phyloP scores from a whole-genome alignment of 345 rosid species.

The Populus nigra region DNA sequence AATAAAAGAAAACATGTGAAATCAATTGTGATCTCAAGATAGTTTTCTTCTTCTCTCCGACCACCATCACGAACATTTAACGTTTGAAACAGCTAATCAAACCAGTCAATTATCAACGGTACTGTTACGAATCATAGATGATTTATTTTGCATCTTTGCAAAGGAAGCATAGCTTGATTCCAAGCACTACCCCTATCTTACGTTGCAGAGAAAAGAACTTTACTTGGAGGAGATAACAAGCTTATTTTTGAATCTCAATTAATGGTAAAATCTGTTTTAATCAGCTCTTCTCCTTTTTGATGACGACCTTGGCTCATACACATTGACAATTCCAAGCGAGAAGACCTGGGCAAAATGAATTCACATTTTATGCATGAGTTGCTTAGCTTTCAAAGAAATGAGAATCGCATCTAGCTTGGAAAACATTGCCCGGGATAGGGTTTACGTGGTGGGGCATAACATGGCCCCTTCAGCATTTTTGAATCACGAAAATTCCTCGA shows the following conservation, averaged over 20 bases:
- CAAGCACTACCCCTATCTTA: no score
- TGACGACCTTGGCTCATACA: neutral
- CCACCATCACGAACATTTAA: no score
- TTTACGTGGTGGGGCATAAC: constrained; percentile 13
- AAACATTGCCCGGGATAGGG: neutral
- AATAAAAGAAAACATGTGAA: neutral
- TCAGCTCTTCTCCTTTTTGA: neutral
- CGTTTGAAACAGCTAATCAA: no score
- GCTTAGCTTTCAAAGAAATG: constrained; percentile 19
- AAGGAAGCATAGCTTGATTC: no score
- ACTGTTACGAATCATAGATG: no score
- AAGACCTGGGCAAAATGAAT: neutral
- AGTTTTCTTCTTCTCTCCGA: no score
- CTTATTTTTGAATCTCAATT: no score
- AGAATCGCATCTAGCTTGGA: constrained; percentile 16
- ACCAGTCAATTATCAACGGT: no score
- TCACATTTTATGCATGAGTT: constrained; percentile 14
- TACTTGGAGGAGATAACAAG: no score
- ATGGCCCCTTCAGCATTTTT: neutral
- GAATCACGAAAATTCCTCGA: constrained; percentile 12
- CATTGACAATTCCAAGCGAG: neutral
- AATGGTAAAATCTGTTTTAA: neutral
- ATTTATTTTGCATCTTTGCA: no score
- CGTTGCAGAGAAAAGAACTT: no score
- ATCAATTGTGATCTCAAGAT: neutral